Evolutionary conservation across 352 stramenopile genomes (phyloP), one percentile per base, ranked within the genome.

Genomic region (Globisporangium acanthophoron): DNA sequence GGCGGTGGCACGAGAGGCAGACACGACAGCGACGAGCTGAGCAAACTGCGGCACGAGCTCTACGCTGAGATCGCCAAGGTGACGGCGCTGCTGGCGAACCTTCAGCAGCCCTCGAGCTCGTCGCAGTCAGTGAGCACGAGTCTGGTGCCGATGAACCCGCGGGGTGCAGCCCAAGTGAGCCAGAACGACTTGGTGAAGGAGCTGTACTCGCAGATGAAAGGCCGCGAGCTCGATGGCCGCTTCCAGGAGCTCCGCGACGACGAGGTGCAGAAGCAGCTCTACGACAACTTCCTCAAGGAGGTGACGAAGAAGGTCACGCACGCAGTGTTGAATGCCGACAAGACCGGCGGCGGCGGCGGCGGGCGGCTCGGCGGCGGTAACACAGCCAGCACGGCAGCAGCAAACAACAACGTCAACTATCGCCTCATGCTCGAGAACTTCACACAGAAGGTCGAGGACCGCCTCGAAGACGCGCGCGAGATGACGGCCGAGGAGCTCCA

Each of bases 251-350:
- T 71, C 11, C 62, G 60, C 7, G 63, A 80, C 2, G 76, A 70
- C 7, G 56, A 76, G 57, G 67, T 58, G 5, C 76, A 85, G 53
- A 76, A 73, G 40, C 76, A 88, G 48, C 73, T 85, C 35, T 89
- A 90, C 66, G 82, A 93, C 53, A 70, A 69, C 8, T 77, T 89
- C 39, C 70, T 91, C 51, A 81, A 85, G 47, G 82, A 90, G 62
- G 66, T 93, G 31, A 88, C 76, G 11, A 90, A 92, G 56, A 94
- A 90, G 58, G 84, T 94, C 37, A 79, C 76, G 11, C 64, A 80
- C 47, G 60, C 69, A 4, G 60, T 87, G 35, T 52, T 89, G 20
- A 78, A 79, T 37, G 54, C 56, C 39, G 78, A 87, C 12, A 88
- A 86, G 53, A 61, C 31, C 15, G 66, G 57, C 21, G 21, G 21